These are phyloP conservation scores for Pythium vanterpoolii DNA, from an alignment of 352 stramenopile genomes.

Conservation along the genomic window DNA sequence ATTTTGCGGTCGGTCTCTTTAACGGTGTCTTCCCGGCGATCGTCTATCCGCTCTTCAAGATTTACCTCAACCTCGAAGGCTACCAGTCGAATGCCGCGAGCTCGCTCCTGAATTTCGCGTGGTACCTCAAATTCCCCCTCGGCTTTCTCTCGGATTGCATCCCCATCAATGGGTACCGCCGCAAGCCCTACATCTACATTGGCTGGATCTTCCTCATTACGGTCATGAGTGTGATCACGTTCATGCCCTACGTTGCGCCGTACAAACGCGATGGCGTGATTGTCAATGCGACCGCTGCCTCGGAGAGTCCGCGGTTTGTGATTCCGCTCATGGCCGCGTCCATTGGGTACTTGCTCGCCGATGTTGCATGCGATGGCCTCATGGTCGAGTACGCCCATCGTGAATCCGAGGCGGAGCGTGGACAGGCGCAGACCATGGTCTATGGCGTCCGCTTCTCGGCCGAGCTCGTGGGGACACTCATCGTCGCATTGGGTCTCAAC, in stretches of 20 bases:
- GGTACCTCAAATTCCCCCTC: conserved; percentile 66
- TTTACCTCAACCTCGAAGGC: conserved; percentile 57
- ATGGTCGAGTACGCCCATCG: conserved; percentile 78
- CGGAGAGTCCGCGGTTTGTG: conserved; percentile 28
- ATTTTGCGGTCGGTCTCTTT: conserved; percentile 66
- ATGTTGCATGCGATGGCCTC: conserved; percentile 70
- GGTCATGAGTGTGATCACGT: conserved; percentile 36
- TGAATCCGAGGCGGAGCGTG: conserved; percentile 37
- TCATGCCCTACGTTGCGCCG: conserved; percentile 25
- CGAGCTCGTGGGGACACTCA: conserved; percentile 48
- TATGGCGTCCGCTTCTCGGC: conserved; percentile 58
- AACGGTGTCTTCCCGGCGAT: conserved; percentile 63
- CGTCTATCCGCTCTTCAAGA: conserved; percentile 74
- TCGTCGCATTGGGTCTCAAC: conserved; percentile 62
- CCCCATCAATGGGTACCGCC: conserved; percentile 48
- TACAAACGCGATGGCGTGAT: conserved; percentile 22
- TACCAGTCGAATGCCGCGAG: conserved; percentile 62
- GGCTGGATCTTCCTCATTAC: conserved; percentile 44
- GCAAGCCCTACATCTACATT: conserved; percentile 68
- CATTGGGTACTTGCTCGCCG: conserved; percentile 58
- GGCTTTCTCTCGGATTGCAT: conserved; percentile 63
- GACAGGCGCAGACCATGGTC: conserved; percentile 47
- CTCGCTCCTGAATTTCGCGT: conserved; percentile 57
- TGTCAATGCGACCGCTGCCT: conserved; percentile 18
- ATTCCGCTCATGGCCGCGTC: conserved; percentile 47